phyloP scores from a whole-genome alignment of 148 eudicot species.

The Silene uniflora region DNA sequence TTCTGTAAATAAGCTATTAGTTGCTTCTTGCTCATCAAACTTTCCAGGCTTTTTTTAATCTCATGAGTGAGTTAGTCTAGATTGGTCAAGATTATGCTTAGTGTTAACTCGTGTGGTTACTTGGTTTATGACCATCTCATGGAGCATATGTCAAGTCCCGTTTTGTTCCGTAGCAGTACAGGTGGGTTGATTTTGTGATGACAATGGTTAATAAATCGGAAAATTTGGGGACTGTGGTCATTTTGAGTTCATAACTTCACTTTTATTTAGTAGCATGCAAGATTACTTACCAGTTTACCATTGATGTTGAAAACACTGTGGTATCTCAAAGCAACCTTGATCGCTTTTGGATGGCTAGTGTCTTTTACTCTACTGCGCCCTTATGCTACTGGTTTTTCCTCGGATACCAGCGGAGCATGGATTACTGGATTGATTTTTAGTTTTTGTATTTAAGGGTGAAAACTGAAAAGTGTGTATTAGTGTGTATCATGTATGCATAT shows the following conservation, averaged over 20 bases:
- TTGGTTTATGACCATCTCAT: neutral
- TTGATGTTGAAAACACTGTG: constrained; percentile 5
- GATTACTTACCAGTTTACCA: neutral
- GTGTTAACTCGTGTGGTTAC: neutral
- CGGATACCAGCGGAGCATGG: too few relatives aligned
- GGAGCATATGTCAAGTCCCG: neutral
- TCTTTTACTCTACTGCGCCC: neutral
- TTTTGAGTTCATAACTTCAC: neutral
- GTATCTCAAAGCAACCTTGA: neutral
- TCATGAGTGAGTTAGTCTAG: neutral
- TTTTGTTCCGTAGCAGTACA: neutral
- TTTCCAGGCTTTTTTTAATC: neutral
- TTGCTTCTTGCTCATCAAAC: neutral
- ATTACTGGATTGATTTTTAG: too few relatives aligned
- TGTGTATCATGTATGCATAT: too few relatives aligned
- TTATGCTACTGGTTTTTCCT: neutral
- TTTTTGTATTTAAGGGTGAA: too few relatives aligned
- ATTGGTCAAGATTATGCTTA: neutral
- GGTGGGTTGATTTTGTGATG: neutral
- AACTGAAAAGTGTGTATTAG: too few relatives aligned
- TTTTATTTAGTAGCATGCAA: neutral
- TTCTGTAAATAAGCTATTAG: neutral
- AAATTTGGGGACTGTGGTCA: neutral
- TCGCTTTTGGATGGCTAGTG: neutral
- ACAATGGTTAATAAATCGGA: neutral